Percentiles rank a stretch among this genome's conserved stretches.
These are phyloP conservation scores for Colletotrichum acutatum DNA, from an alignment of 2,329 filamentous ascomycete species.

Conservation along the genomic window DNA sequence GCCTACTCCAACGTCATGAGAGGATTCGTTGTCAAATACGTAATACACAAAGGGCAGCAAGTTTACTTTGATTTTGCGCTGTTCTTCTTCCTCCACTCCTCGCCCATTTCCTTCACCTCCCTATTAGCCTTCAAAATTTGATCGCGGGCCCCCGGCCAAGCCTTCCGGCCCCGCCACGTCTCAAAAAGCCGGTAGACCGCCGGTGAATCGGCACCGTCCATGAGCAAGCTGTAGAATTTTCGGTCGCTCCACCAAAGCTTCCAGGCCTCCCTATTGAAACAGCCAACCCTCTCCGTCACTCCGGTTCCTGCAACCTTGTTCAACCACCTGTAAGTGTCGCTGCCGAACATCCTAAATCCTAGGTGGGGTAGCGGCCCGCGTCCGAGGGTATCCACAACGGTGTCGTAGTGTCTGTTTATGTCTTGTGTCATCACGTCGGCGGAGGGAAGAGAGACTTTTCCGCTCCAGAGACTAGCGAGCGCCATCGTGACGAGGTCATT, in stretches of 20 bases:
- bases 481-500: slow-evolving; percentile 46
- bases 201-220: slow-evolving; percentile 51
- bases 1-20: background rate
- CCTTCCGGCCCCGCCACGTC: slow-evolving; percentile 48
- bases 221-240: slow-evolving; percentile 52
- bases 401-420: slow-evolving; percentile 44
- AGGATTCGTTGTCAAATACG: background rate
- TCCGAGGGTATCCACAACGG: slow-evolving; percentile 37
- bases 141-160: slow-evolving; percentile 51
- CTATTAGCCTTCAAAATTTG: slow-evolving; percentile 44
- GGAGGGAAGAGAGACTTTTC: slow-evolving; percentile 37
- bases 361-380: slow-evolving; percentile 40
- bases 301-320: slow-evolving; percentile 56
- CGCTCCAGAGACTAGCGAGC: slow-evolving; percentile 43
- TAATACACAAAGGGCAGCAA: background rate
- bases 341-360: slow-evolving; percentile 39
- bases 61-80: background rate
- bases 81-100: slow-evolving; percentile 16
- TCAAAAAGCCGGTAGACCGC: slow-evolving; percentile 55
- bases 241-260: slow-evolving; percentile 54
- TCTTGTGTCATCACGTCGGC: slow-evolving; percentile 40
- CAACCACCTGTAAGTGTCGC: slow-evolving; percentile 47
- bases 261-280: slow-evolving; percentile 53
- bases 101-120: slow-evolving; percentile 35
- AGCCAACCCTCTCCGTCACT: slow-evolving; percentile 49